Evolutionary conservation across 2,329 filamentous ascomycete genomes (phyloP).

Genomic region (Sporothrix euskadiensis): DNA sequence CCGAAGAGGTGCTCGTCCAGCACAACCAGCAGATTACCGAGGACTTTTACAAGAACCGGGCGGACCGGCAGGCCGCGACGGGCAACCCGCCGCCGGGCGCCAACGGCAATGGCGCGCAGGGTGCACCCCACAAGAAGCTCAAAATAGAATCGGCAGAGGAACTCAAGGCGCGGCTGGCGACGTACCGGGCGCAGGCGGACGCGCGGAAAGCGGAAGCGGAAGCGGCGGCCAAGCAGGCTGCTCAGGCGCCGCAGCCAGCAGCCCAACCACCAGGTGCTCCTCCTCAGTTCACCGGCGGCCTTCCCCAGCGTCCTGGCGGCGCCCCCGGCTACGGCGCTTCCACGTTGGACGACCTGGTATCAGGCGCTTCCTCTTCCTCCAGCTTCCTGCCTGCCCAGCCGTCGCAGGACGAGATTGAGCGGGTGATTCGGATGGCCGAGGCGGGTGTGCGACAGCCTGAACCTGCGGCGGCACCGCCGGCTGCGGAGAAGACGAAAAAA

Average conservation of each 20-base stretch:
- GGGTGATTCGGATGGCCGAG: slow-evolving; percentile 65
- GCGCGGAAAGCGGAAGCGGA: slow-evolving; percentile 46
- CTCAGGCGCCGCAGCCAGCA: slow-evolving; percentile 35
- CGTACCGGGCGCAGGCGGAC: slow-evolving; percentile 69
- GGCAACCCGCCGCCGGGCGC: slow-evolving; percentile 75
- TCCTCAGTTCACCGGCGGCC: slow-evolving; percentile 22
- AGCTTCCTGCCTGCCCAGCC: slow-evolving; percentile 35
- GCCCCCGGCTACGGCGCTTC: slow-evolving; percentile 38
- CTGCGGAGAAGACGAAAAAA: slow-evolving; percentile 58
- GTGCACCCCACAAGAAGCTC: slow-evolving; percentile 64
- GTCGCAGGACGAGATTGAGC: slow-evolving; percentile 62
- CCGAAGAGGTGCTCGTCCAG: slow-evolving; percentile 76
- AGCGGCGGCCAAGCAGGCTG: slow-evolving; percentile 41
- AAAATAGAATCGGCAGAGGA: slow-evolving; percentile 75
- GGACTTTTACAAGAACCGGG: slow-evolving; percentile 81
- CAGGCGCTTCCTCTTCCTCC: slow-evolving; percentile 39
- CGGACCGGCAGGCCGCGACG: slow-evolving; percentile 76
- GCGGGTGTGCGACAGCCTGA: slow-evolving; percentile 56
- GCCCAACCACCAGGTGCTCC: slow-evolving; percentile 45
- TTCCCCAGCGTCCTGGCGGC: slow-evolving; percentile 41
- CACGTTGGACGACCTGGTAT: slow-evolving; percentile 51
- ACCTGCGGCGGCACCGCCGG: slow-evolving; percentile 36
- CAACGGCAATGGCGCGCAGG: slow-evolving; percentile 48
- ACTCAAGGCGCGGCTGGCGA: slow-evolving; percentile 76
- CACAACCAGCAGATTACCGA: slow-evolving; percentile 85